Base-by-base conservation (phyloP, 495 filamentous ascomycete species). In the Aspergillus sparsus region DNA sequence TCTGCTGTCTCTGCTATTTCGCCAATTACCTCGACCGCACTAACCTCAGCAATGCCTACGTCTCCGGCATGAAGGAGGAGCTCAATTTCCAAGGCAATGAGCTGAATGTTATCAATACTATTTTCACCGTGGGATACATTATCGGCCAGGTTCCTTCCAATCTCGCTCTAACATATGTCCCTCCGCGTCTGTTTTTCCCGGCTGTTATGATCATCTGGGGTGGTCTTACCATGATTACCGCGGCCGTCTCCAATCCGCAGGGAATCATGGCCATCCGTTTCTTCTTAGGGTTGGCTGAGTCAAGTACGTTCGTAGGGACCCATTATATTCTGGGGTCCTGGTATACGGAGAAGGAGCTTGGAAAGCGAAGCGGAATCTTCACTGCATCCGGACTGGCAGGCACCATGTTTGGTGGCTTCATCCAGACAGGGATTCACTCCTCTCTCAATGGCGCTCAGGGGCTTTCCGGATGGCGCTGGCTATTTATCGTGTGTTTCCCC, bases 191-290 rank as follows among this genome's bases (percentile, higher is more conserved):
- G 54, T 88, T 84, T 65, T 85, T 89, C 59, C 85, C 87, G 0
- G 62, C 72, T 3, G 84, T 85, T 71, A 84, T 85, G 78, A 49
- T 86, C 2, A 61, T 82, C 49, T 89, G 87, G 87, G 84, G 81
- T 1, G 73, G 68, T 0, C 58, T 88, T 15, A 88, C 85, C 13
- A 85, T 88, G 80, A 70, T 80, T 34, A 85, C 82, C 1, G 85
- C 83, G 1, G 75, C 77, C 1, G 77, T 74, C 3, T 75, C 76
- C 6, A 74, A 70, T 4, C 80, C 80, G 0, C 69, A 77, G 41
- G 68, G 78, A n/a, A 83, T 90, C 62, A 85, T 85, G 78, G 83
- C 80, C 2, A 85, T 90, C 58, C 83, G 87, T 6, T 88, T 90
- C 76, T 87, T 90, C 66, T 80, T 85, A 63, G 87, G 83, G 10